Evolutionary conservation across 2,329 filamentous ascomycete species (phyloP), one percentile per base, ranked within the genome.

Genomic region (Ilyonectria destructans): DNA sequence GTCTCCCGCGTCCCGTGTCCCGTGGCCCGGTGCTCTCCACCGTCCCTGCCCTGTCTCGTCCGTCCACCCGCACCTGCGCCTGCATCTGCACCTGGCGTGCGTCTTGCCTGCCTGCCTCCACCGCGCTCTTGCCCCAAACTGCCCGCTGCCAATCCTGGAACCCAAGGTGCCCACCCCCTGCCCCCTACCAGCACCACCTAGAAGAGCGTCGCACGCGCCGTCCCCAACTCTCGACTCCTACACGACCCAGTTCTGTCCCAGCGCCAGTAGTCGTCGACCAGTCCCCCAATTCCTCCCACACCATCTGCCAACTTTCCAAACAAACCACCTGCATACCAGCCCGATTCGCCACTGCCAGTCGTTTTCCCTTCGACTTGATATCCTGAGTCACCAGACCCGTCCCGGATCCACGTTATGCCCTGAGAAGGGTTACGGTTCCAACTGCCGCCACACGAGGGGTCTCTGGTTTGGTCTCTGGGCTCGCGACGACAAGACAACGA

Each of bases 271-370:
- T 68, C 57, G 55, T 68, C 59, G 57, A 60, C 58, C 60, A 54
- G 64, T 64, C 71, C 70, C 69, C 68, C 73, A 73, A 62, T 70
- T 71, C 67, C 66, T 75, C 43, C 57, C 74, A 72, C 74, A 74
- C 64, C 48, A 61, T 62, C 62, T 68, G 54, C 70, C 72, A 74
- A 71, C 69, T 75, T 74, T 71, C 59, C 60, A 70, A 57, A 69
- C 71, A 71, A 65, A 57, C 58, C 71, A 63, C 76, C 71, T 73
- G 73, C 75, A 77, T 77, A 75, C 73, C 75, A 76, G 71, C 69
- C 74, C 65, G 71, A 74, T 69, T 70, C 73, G 67, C 71, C 74
- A 70, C 73, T 59, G 61, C 67, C 74, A 71, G 61, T 75, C 68
- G 71, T 77, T 75, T 71, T 72, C 71, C 65, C 71, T 69, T 74